phyloP scores from a whole-genome alignment of 768 basidiomycete genomes.

The Lactarius sp. region DNA sequence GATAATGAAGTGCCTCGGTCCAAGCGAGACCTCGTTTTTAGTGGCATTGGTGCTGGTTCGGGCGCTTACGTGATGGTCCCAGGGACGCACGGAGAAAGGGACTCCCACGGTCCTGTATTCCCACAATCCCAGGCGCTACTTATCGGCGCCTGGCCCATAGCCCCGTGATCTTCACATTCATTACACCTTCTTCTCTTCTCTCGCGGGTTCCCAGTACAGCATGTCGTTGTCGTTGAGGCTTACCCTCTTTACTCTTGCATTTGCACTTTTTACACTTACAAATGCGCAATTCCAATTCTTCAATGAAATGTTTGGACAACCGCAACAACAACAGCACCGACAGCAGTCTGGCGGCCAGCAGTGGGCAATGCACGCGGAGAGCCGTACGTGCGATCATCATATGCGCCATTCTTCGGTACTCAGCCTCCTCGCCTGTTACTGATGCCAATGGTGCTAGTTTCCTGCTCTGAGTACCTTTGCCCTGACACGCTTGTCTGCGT shows the following conservation, averaged over 20 bases:
- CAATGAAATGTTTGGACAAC: conserved; percentile 25
- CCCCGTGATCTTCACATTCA: no score
- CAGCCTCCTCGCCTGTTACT: background rate
- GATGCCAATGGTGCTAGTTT: conserved; percentile 55
- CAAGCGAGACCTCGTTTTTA: background rate
- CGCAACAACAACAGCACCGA: conserved; percentile 23
- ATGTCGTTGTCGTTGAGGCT: conserved; percentile 1
- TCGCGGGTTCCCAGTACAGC: no score
- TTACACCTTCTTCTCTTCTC: no score
- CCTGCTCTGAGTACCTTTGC: conserved; percentile 72
- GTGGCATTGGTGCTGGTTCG: no score
- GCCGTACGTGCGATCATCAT: conserved; percentile 12
- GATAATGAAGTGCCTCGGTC: background rate
- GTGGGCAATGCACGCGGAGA: conserved; percentile 24
- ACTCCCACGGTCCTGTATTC: no score
- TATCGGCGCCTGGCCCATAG: no score
- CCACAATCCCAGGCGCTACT: no score
- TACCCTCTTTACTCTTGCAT: conserved; percentile 6
- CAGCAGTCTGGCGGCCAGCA: conserved; percentile 23
- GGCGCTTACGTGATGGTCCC: no score
- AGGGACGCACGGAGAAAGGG: no score
- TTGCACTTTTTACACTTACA: conserved; percentile 8
- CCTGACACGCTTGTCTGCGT: conserved; percentile 73
- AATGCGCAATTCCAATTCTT: conserved; percentile 27
- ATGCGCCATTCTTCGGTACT: background rate